A percentile compares a stretch with the other conserved stretches of the same genome.
Evolutionary conservation across 371 early-diverging fungal genomes (phyloP).

Genomic region (Syncephalis plumigaleata): DNA sequence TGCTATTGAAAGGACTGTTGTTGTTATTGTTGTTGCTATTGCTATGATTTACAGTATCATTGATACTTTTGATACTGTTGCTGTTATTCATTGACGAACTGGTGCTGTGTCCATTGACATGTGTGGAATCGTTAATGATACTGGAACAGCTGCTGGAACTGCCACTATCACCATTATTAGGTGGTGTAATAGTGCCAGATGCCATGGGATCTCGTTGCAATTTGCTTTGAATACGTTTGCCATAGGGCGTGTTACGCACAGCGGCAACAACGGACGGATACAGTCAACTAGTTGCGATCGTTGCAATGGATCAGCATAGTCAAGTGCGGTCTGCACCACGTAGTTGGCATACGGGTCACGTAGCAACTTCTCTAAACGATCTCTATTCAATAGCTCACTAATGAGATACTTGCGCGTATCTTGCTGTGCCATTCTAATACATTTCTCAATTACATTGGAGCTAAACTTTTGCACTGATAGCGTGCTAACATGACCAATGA

Average conservation of each 20-base stretch:
- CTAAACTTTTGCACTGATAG: constrained; percentile 83
- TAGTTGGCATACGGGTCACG: constrained; percentile 83
- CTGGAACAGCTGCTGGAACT: too few species aligned
- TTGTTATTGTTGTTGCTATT: too few species aligned
- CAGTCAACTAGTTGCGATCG: constrained; percentile 49
- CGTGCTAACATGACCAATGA: constrained; percentile 53
- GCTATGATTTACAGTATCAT: too few species aligned
- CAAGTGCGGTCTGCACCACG: constrained; percentile 80
- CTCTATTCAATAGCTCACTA: constrained; percentile 46
- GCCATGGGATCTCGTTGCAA: constrained; percentile 33
- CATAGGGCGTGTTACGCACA: constrained; percentile 74
- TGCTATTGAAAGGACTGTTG: too few species aligned
- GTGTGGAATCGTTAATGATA: too few species aligned
- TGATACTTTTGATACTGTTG: too few species aligned
- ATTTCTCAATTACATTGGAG: constrained; percentile 88
- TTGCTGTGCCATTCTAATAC: constrained; percentile 62
- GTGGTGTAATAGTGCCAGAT: background rate
- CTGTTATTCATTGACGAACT: too few species aligned
- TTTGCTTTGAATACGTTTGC: constrained; percentile 72
- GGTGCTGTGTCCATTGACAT: too few species aligned
- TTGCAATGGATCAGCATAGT: constrained; percentile 66
- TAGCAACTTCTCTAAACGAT: constrained; percentile 49
- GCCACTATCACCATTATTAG: too few species aligned
- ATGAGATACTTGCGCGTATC: constrained; percentile 48
- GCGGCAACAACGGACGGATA: constrained; percentile 58